Conservation (phyloP, 768 basidiomycete genomes). For the Leccinum longicurvipes region DNA sequence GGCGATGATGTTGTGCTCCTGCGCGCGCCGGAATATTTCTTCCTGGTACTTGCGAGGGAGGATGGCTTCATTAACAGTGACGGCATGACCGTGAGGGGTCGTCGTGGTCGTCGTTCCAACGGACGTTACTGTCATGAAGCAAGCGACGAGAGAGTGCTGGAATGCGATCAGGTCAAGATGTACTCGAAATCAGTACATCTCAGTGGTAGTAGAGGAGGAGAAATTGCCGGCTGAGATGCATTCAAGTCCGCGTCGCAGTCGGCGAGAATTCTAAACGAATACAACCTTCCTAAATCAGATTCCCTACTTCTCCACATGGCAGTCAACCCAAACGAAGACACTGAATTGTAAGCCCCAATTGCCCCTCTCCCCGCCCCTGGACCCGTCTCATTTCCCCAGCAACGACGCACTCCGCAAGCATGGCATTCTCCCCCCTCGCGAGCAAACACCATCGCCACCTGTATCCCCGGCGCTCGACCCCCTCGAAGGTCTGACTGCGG, state of each 20-base stretch:
- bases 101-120: constrained; percentile 16
- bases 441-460: constrained; percentile 77
- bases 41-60: constrained; percentile 53
- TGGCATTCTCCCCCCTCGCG: constrained; percentile 81
- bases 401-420: constrained; percentile 92
- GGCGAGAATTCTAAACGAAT: constrained; percentile 17
- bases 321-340: constrained; percentile 86
- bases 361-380: not conserved
- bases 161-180: constrained; percentile 7
- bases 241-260: constrained; percentile 29
- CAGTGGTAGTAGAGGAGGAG: constrained; percentile 3
- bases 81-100: constrained; percentile 23
- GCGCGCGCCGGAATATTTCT: constrained; percentile 52
- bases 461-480: constrained; percentile 67
- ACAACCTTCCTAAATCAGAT: constrained; percentile 30
- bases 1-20: constrained; percentile 52
- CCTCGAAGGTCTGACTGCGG: constrained; percentile 57
- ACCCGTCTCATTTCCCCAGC: constrained; percentile 39
- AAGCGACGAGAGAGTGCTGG: constrained; percentile 11
- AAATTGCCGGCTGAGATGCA: constrained; percentile 7
- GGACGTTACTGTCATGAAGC: constrained; percentile 26
- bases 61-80: constrained; percentile 35
- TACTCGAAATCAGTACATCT: constrained; percentile 23
- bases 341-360: constrained; percentile 76
- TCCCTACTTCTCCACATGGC: constrained; percentile 40